These are phyloP conservation scores for Linum tenue DNA, from an alignment of 345 rosid genomes.

Conservation along the genomic window DNA sequence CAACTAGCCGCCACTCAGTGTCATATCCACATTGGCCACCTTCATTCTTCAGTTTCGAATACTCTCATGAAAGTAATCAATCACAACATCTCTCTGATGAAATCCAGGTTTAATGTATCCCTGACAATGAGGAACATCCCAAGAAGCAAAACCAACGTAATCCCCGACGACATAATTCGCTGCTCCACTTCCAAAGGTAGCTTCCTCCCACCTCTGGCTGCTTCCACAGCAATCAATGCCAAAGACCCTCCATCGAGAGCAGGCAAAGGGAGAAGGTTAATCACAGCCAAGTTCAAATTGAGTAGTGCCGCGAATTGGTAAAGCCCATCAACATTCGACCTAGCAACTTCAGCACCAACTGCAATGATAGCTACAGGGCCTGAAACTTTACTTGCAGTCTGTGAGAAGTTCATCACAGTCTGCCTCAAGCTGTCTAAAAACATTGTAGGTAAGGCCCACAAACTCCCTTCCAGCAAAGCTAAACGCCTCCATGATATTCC, in stretches of 20 bases:
- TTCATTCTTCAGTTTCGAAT: background rate
- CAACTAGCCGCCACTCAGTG: conserved; percentile 10
- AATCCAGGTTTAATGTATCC: conserved; percentile 85
- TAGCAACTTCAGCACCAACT: conserved; percentile 97
- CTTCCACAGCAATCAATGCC: conserved; percentile 81
- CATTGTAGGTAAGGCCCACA: conserved; percentile 60
- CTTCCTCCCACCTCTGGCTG: conserved; percentile 83
- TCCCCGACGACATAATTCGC: conserved; percentile 83
- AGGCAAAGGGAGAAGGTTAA: conserved; percentile 84
- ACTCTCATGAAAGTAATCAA: background rate
- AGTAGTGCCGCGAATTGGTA: conserved; percentile 86
- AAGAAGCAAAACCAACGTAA: conserved; percentile 62
- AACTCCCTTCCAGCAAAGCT: conserved; percentile 60
- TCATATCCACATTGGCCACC: background rate
- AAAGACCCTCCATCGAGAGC: conserved; percentile 88
- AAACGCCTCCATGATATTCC: conserved; percentile 48
- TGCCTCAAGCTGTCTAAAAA: conserved; percentile 71
- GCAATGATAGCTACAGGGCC: conserved; percentile 96
- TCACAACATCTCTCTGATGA: conserved; percentile 71
- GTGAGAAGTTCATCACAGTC: conserved; percentile 75
- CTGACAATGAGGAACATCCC: conserved; percentile 79
- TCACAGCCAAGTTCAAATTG: conserved; percentile 79
- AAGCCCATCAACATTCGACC: conserved; percentile 77
- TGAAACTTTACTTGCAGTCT: conserved; percentile 75
- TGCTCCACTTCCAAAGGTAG: conserved; percentile 85